These are phyloP conservation scores for Acmispon strigosus DNA, from an alignment of 306 rosid species.

Conservation along the genomic window DNA sequence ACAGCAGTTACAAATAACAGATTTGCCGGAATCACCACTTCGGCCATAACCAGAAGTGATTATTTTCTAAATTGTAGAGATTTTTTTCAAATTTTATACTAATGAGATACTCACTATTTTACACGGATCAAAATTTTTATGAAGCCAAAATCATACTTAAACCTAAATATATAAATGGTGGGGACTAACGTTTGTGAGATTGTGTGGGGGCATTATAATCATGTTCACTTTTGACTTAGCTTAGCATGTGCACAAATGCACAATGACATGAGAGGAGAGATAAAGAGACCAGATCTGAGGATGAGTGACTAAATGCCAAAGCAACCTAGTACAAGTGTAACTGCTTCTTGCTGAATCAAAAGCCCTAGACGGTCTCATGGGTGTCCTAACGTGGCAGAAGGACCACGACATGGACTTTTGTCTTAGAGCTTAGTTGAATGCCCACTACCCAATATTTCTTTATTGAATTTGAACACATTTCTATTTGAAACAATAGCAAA, in stretches of 20 bases:
- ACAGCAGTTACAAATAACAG: too few relatives aligned
- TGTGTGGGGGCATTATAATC: neutral
- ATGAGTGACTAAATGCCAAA: neutral
- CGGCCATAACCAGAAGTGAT: too few relatives aligned
- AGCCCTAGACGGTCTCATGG: neutral
- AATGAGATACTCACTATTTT: too few relatives aligned
- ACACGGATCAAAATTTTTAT: too few relatives aligned
- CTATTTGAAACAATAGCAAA: neutral
- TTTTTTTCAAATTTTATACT: too few relatives aligned
- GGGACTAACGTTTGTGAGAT: too few relatives aligned
- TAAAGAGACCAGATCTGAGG: neutral
- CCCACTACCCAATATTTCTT: neutral
- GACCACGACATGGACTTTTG: neutral
- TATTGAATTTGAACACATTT: neutral
- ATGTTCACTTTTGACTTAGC: conserved; percentile 8
- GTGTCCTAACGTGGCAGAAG: conserved; percentile 12
- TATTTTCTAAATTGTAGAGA: too few relatives aligned
- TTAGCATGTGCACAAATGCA: conserved; percentile 9
- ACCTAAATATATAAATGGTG: too few relatives aligned
- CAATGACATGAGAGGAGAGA: neutral
- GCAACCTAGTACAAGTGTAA: conserved; percentile 17
- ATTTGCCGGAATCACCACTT: too few relatives aligned
- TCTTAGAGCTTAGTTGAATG: neutral
- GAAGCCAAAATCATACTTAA: too few relatives aligned
- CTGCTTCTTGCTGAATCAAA: neutral